A percentile compares a stretch with the other conserved stretches of the same genome.
These are phyloP conservation scores for Eremothecium sinecaudum DNA, from an alignment of 1,139 yeast species.

Conservation along the genomic window DNA sequence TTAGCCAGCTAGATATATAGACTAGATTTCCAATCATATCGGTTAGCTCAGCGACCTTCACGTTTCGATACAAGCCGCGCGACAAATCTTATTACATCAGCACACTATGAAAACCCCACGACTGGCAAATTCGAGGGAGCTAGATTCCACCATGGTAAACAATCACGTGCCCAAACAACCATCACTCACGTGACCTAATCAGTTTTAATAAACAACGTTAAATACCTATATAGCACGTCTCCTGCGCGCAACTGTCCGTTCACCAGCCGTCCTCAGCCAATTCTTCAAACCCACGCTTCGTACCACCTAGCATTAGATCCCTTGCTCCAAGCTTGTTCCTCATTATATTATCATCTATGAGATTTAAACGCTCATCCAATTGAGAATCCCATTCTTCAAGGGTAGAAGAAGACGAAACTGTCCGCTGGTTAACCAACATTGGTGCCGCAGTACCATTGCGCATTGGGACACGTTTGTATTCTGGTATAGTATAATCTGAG, in stretches of 20 bases:
- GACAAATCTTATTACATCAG: no score
- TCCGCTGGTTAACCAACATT: constrained; percentile 24
- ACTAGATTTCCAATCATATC: no score
- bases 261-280: constrained; percentile 9
- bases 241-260: background rate
- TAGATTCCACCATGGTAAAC: no score
- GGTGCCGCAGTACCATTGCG: constrained; percentile 33
- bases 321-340: constrained; percentile 22
- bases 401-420: constrained; percentile 22
- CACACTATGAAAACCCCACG: no score
- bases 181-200: no score
- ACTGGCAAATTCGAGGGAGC: no score
- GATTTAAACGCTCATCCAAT: constrained; percentile 35
- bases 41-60: no score
- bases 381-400: constrained; percentile 44
- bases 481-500: constrained; percentile 19
- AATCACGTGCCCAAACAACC: no score
- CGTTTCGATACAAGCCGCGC: no score
- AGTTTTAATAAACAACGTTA: no score
- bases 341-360: constrained; percentile 29
- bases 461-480: constrained; percentile 42
- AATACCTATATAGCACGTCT: no score
- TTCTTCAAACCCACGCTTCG: constrained; percentile 14
- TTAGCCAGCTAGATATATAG: no score
- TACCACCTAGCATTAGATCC: constrained; percentile 11